Conservation (phyloP, 1,139 yeast genomes). For the Arxiozyma slooffiae region DNA sequence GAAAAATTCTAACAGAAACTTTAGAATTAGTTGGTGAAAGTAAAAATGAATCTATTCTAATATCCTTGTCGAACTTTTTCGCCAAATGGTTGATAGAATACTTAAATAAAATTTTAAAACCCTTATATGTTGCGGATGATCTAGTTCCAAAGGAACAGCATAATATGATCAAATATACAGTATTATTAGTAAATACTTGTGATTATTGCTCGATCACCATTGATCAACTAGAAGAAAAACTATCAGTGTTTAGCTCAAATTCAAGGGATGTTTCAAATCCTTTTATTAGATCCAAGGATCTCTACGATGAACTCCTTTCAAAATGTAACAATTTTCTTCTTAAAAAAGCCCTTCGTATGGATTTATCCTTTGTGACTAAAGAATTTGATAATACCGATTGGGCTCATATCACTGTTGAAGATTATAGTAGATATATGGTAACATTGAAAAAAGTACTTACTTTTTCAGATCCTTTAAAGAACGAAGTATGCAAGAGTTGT, state of each 20-base stretch:
- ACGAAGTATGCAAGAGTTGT: constrained; percentile 8
- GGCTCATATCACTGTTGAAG: constrained; percentile 56
- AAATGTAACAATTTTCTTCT: constrained; percentile 50
- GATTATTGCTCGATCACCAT: constrained; percentile 79
- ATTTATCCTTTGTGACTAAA: constrained; percentile 67
- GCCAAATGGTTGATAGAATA: constrained; percentile 60
- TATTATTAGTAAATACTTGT: constrained; percentile 75
- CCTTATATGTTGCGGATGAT: constrained; percentile 40
- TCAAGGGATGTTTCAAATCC: constrained; percentile 33
- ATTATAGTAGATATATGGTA: constrained; percentile 57
- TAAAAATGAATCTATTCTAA: constrained; percentile 20
- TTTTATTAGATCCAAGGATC: constrained; percentile 49
- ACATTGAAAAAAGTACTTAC: constrained; percentile 45
- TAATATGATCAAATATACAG: constrained; percentile 58
- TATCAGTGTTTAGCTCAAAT: constrained; percentile 42
- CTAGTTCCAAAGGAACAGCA: constrained; percentile 33
- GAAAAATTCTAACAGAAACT: constrained; percentile 65
- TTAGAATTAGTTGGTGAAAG: constrained; percentile 43
- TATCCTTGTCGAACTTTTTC: constrained; percentile 48
- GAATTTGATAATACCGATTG: constrained; percentile 78
- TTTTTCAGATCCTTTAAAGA: constrained; percentile 27
- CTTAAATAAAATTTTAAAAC: constrained; percentile 48
- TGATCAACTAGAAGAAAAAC: constrained; percentile 61
- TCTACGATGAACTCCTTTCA: constrained; percentile 50
- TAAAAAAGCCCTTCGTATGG: constrained; percentile 45